phyloP scores from a whole-genome alignment of 2,329 filamentous ascomycete genomes.

The Tolypocladium capitatum region DNA sequence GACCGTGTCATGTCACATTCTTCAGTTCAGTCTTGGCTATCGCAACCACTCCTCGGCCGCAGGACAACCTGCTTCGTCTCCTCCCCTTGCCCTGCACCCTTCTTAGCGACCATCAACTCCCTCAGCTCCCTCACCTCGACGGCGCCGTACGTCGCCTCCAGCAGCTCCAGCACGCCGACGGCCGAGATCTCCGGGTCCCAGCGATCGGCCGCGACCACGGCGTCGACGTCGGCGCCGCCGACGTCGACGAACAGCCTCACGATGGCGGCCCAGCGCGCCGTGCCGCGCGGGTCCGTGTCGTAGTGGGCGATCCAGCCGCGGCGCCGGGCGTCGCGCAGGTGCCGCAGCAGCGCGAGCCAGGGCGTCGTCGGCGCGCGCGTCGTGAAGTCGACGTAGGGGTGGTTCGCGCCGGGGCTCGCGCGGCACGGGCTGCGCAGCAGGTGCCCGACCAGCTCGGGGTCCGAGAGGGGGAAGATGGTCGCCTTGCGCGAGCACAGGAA shows the following conservation, averaged over 20 bases:
- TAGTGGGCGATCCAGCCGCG: no score
- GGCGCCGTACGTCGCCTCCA: constrained; percentile 12
- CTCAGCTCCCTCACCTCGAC: constrained; percentile 8
- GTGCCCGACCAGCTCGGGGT: constrained; percentile 12
- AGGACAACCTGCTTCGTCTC: no score
- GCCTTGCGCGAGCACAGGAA: constrained; percentile 20
- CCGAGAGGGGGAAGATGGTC: constrained; percentile 20
- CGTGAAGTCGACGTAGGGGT: no score
- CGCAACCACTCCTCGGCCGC: no score
- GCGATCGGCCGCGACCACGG: constrained; percentile 11
- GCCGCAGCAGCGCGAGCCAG: no score
- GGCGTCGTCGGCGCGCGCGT: no score
- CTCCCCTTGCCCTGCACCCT: background rate
- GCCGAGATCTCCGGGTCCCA: constrained; percentile 18
- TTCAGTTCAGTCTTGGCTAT: no score
- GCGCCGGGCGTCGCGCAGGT: no score
- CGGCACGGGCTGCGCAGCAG: constrained; percentile 9
- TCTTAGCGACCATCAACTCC: background rate
- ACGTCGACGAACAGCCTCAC: constrained; percentile 13
- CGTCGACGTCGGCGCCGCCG: constrained; percentile 13
- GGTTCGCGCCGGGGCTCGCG: constrained; percentile 9
- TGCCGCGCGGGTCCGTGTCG: constrained; percentile 13
- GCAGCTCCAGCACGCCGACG: constrained; percentile 12
- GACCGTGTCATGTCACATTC: no score
- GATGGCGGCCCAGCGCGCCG: constrained; percentile 15